Evolutionary conservation across 2,329 filamentous ascomycete genomes (phyloP).

Genomic region (Fusarium sp.): DNA sequence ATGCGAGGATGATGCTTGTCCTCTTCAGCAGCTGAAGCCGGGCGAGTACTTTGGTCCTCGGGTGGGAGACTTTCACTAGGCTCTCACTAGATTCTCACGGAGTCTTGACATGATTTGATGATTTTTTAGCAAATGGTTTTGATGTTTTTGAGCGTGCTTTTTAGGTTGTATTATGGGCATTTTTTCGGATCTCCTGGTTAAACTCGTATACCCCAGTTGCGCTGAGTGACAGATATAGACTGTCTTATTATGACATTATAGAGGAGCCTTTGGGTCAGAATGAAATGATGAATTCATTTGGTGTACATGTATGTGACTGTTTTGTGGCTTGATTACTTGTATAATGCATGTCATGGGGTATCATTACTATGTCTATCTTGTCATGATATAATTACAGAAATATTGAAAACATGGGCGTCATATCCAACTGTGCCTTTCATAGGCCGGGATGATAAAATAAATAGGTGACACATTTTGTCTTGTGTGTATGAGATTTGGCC

Average conservation of each 20-base stretch:
- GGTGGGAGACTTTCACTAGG: constrained; percentile 33
- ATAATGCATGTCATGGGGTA: constrained; percentile 15
- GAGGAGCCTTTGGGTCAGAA: constrained; percentile 20
- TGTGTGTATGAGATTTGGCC: not conserved
- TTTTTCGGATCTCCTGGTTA: constrained; percentile 37
- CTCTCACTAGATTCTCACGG: not conserved
- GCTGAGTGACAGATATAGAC: constrained; percentile 30
- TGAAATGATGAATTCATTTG: constrained; percentile 6
- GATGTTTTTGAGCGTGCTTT: constrained; percentile 41
- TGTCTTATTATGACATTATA: constrained; percentile 36
- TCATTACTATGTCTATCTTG: constrained; percentile 16
- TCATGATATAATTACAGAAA: constrained; percentile 6
- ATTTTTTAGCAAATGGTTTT: constrained; percentile 37
- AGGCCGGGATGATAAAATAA: not conserved
- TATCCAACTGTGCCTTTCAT: constrained; percentile 1
- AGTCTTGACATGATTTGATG: constrained; percentile 26
- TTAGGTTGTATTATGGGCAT: constrained; percentile 31
- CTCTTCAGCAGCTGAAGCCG: constrained; percentile 34
- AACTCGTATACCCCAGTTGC: constrained; percentile 43
- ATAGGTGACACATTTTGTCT: not conserved
- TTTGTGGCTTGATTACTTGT: not conserved
- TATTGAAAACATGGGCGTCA: constrained; percentile 26
- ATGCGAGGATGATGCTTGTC: constrained; percentile 44
- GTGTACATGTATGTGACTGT: not conserved
- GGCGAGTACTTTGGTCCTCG: constrained; percentile 50